phyloP scores from a whole-genome alignment of 768 basidiomycete genomes.

The Pluteus cervinus region DNA sequence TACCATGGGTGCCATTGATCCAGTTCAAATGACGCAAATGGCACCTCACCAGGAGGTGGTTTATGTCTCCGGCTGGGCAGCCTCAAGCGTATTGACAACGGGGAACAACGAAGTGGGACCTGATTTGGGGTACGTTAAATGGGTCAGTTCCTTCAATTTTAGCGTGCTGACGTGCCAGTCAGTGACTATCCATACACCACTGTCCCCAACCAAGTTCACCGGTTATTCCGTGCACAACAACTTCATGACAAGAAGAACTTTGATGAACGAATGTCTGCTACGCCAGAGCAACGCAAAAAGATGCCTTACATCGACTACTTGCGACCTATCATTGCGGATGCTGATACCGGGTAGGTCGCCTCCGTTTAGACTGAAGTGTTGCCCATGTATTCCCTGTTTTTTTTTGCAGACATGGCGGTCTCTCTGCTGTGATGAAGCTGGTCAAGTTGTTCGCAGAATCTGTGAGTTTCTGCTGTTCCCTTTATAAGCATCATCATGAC shows the following conservation, averaged over 20 bases:
- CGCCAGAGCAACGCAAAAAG: conserved; percentile 57
- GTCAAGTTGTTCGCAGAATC: conserved; percentile 94
- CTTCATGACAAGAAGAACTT: conserved; percentile 92
- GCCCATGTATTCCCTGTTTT: conserved; percentile 10
- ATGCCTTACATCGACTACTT: conserved; percentile 84
- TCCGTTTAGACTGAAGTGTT: neutral
- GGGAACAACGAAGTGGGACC: conserved; percentile 90
- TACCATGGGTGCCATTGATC: conserved; percentile 92
- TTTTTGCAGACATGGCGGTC: conserved; percentile 71
- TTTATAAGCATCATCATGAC: neutral
- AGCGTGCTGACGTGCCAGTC: conserved; percentile 1
- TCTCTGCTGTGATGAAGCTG: conserved; percentile 93
- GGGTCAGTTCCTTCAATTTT: neutral
- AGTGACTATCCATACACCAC: conserved; percentile 96
- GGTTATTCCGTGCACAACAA: conserved; percentile 87
- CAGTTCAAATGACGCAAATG: conserved; percentile 94
- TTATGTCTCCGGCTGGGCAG: conserved; percentile 93
- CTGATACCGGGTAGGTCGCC: conserved; percentile 76
- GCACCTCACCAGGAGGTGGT: conserved; percentile 79
- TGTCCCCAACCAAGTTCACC: conserved; percentile 92
- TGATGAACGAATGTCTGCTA: conserved; percentile 70
- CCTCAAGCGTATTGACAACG: conserved; percentile 81
- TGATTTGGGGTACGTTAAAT: conserved; percentile 70
- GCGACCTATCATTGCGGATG: conserved; percentile 91
- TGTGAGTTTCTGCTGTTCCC: conserved; percentile 31